phyloP scores from a whole-genome alignment of 352 stramenopile genomes.

The Aphanomyces euteiches region DNA sequence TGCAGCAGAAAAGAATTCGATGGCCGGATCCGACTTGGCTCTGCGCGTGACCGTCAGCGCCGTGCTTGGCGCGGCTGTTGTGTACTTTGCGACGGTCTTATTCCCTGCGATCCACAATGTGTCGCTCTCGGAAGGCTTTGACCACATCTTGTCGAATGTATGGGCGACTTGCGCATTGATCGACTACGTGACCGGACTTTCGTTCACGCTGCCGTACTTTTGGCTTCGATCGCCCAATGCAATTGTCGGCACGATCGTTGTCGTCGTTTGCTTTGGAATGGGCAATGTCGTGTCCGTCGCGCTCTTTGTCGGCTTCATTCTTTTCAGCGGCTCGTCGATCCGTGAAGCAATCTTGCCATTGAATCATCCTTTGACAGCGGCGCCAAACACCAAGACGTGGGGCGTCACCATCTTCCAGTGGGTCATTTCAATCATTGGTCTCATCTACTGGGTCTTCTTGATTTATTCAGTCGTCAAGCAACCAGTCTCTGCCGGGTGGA shows the following conservation, averaged over 20 bases:
- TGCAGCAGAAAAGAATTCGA: neutral
- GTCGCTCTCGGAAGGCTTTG: slow-evolving; percentile 18
- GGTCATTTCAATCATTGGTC: neutral
- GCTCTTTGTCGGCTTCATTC: slow-evolving; percentile 12
- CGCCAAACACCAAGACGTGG: slow-evolving; percentile 17
- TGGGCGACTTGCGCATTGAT: slow-evolving; percentile 19
- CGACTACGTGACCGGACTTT: slow-evolving; percentile 11
- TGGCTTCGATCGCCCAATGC: slow-evolving; percentile 10
- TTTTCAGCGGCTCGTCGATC: neutral
- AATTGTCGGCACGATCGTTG: neutral
- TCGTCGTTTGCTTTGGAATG: neutral
- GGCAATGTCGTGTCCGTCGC: slow-evolving; percentile 20
- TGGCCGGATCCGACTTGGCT: neutral
- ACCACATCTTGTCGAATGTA: slow-evolving; percentile 18
- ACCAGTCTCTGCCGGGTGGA: slow-evolving; percentile 17
- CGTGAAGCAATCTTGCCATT: slow-evolving; percentile 12
- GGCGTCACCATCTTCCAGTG: slow-evolving; percentile 7
- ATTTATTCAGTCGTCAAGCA: neutral
- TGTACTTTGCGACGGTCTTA: slow-evolving; percentile 23
- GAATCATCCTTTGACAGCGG: neutral
- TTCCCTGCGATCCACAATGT: slow-evolving; percentile 6
- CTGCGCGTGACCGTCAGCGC: neutral
- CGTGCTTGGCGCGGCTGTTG: slow-evolving; percentile 1
- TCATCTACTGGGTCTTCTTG: slow-evolving; percentile 20
- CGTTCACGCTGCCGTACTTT: slow-evolving; percentile 18